These are phyloP conservation scores for Pythium periplocum DNA, from an alignment of 352 stramenopile genomes.

Conservation along the genomic window DNA sequence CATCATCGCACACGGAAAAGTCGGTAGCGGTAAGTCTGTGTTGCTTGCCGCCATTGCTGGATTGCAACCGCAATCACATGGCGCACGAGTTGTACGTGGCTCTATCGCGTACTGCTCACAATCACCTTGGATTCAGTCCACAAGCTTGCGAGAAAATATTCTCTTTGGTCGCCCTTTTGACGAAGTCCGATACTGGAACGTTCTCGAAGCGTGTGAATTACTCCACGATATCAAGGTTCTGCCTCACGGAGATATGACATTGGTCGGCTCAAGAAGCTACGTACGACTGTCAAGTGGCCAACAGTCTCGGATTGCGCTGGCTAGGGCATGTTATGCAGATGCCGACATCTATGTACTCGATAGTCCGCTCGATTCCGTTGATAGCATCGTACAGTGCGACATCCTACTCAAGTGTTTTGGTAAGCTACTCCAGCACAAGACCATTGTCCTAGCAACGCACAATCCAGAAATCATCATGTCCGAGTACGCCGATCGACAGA, in stretches of 20 bases:
- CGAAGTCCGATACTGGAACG: constrained; percentile 49
- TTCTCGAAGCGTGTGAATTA: constrained; percentile 51
- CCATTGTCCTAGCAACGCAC: constrained; percentile 88
- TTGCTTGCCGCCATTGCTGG: constrained; percentile 47
- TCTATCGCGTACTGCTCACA: constrained; percentile 85
- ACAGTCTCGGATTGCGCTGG: constrained; percentile 23
- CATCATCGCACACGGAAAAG: constrained; percentile 50
- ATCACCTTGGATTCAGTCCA: constrained; percentile 95
- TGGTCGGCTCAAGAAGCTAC: constrained; percentile 21
- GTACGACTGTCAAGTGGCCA: constrained; percentile 30
- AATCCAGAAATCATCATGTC: constrained; percentile 52
- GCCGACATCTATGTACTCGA: constrained; percentile 27
- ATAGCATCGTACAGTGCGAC: constrained; percentile 81
- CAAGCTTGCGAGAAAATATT: constrained; percentile 96
- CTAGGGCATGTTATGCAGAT: constrained; percentile 26
- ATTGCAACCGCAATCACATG: constrained; percentile 33
- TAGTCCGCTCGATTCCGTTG: constrained; percentile 21
- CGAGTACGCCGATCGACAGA: constrained; percentile 18
- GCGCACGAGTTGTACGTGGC: constrained; percentile 30
- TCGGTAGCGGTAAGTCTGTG: constrained; percentile 60
- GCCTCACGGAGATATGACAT: constrained; percentile 20
- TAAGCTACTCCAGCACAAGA: constrained; percentile 26
- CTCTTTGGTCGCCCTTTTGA: constrained; percentile 89
- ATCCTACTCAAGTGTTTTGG: constrained; percentile 54
- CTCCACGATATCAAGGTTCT: constrained; percentile 24